A percentile compares a stretch with the other conserved stretches of the same genome.
phyloP scores from a whole-genome alignment of 2,329 filamentous ascomycete genomes.

The Fusarium sp. region DNA sequence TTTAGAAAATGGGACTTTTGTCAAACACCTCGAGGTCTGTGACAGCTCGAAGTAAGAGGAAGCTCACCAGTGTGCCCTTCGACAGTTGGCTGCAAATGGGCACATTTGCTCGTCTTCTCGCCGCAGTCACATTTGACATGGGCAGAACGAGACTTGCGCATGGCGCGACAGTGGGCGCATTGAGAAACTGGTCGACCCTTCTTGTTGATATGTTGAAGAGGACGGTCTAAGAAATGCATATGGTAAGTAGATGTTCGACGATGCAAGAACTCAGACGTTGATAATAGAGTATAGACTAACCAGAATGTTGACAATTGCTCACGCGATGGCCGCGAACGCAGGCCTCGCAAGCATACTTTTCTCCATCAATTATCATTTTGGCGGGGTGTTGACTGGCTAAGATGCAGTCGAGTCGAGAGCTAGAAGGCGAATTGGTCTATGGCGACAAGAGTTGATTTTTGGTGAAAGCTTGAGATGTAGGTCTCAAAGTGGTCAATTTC shows the following conservation, averaged over 20 bases:
- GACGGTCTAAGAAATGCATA: slow-evolving; percentile 73
- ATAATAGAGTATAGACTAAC: slow-evolving; percentile 64
- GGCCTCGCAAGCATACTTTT: slow-evolving; percentile 98
- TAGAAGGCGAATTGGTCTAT: neutral
- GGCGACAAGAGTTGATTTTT: slow-evolving; percentile 12
- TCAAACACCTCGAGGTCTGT: slow-evolving; percentile 10
- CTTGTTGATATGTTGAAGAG: slow-evolving; percentile 93
- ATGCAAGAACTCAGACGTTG: neutral
- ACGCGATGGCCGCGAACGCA: slow-evolving; percentile 98
- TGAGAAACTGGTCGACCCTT: slow-evolving; percentile 98
- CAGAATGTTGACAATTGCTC: slow-evolving; percentile 96
- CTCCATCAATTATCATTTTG: slow-evolving; percentile 87
- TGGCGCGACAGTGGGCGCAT: slow-evolving; percentile 94
- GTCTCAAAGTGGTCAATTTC: slow-evolving; percentile 4
- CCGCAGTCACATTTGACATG: slow-evolving; percentile 98
- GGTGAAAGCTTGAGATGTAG: slow-evolving; percentile 10
- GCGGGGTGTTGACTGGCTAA: slow-evolving; percentile 25
- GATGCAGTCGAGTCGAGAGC: slow-evolving; percentile 21
- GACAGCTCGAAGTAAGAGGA: slow-evolving; percentile 18
- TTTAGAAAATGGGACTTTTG: slow-evolving; percentile 31
- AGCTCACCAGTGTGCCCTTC: slow-evolving; percentile 70
- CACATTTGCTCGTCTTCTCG: slow-evolving; percentile 83
- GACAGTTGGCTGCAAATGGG: slow-evolving; percentile 66
- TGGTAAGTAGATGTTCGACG: slow-evolving; percentile 41
- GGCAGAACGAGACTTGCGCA: slow-evolving; percentile 94